phyloP scores from a whole-genome alignment of 805 yeast genomes.

The Candida piceae region DNA sequence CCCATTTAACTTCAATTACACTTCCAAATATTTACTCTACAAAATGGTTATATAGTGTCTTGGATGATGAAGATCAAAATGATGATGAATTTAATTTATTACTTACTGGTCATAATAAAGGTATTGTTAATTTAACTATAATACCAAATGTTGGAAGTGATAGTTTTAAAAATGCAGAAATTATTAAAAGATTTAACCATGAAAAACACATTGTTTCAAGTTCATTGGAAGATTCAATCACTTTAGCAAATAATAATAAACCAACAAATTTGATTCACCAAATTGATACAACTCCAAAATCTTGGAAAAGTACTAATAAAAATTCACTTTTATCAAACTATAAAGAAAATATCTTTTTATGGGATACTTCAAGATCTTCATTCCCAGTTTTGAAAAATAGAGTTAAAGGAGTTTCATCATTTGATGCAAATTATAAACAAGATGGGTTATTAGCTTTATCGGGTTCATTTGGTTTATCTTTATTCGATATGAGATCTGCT shows the following conservation, averaged over 20 bases:
- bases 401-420: constrained; percentile 43
- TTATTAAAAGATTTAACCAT: constrained; percentile 76
- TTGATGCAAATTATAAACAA: constrained; percentile 44
- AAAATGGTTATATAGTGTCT: constrained; percentile 42
- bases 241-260: constrained; percentile 23
- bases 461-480: constrained; percentile 68
- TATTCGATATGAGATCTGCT: constrained; percentile 61
- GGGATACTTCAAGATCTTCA: constrained; percentile 65
- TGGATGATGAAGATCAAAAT: constrained; percentile 22
- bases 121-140: constrained; percentile 65
- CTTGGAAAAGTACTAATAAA: constrained; percentile 39
- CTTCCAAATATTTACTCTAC: constrained; percentile 50
- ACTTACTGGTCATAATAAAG: constrained; percentile 74
- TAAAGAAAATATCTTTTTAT: constrained; percentile 65
- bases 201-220: constrained; percentile 47
- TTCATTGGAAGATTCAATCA: constrained; percentile 19
- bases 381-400: constrained; percentile 52
- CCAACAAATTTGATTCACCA: constrained; percentile 28
- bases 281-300: constrained; percentile 32
- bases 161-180: constrained; percentile 55
- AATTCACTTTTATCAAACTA: constrained; percentile 57
- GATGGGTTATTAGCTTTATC: constrained; percentile 57
- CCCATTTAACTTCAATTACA: constrained; percentile 56
- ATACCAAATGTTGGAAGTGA: constrained; percentile 44
- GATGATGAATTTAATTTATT: constrained; percentile 33